Evolutionary conservation across 1,284 basidiomycete genomes (phyloP), one percentile per base, ranked within the genome.

Genomic region (Ganoderma resinaceum): DNA sequence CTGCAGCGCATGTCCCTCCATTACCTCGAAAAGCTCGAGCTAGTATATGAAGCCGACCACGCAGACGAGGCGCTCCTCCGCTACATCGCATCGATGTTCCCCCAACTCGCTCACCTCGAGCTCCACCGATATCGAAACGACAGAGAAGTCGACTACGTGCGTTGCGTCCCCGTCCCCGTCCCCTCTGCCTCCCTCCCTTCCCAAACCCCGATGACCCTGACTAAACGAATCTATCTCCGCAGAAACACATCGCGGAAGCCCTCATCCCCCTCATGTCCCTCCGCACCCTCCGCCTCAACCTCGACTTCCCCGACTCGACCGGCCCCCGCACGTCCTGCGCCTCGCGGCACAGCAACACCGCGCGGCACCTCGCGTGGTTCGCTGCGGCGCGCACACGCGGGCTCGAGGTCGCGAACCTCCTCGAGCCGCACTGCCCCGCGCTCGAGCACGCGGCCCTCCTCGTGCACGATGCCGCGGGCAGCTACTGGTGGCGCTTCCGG

Each of bases 31-130:
- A 53, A 20, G 14, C 43, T 70, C 37, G 66, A 70, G 46, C 31
- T 70, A 35, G 63, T 64, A 0, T 70, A 70, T 38, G 9, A 46
- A 18, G 62, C 49, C 6, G 68, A 66, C 53, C 49, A 29, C 31
- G 52, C 65, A 11, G 62, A 70, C 37, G 65, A 65, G n/a, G 63
- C 61, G 35, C 68, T 70, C n/a, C 59, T 70, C 14, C 59, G 23
- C 31, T 65, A 66, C 42, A 38, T 70, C 23, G 55, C 65, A 2
- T 42, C 31, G 8, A 31, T 65, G 5, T 66, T 62, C 23, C 62
- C 62, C 8, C 43, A 49, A 7, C 68, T 70, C 16, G 55, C 40
- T 2, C 65, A 61, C 6, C 60, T 70, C 26, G 68, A 70, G 37
- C 33, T 70, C 12, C 68, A 66, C 26, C 46, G 68, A 42, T 70